Evolutionary conservation across 2,329 filamentous ascomycete species (phyloP).

Genomic region (Decorospora gaudefroyi): DNA sequence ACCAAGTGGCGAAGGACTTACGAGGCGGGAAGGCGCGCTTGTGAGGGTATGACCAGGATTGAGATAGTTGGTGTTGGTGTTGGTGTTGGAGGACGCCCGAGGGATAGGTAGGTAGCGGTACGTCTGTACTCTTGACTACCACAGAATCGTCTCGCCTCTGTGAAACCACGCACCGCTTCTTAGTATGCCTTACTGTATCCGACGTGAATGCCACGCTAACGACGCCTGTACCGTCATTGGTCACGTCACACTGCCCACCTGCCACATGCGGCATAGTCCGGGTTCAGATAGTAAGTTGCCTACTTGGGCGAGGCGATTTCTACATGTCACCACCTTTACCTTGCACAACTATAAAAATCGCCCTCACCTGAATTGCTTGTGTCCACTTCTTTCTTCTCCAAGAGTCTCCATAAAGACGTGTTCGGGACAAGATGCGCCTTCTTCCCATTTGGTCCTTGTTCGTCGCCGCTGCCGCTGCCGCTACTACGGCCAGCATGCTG

Average conservation of each 20-base stretch:
- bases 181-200: too few relatives aligned
- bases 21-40: slow-evolving; percentile 14
- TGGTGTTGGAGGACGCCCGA: too few relatives aligned
- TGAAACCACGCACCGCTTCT: too few relatives aligned
- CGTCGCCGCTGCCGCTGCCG: slow-evolving; percentile 7
- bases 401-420: neutral
- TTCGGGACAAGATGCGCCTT: slow-evolving; percentile 9
- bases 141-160: too few relatives aligned
- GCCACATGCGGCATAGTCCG: slow-evolving; percentile 7
- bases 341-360: slow-evolving; percentile 7
- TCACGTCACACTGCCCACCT: slow-evolving; percentile 14
- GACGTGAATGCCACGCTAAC: slow-evolving; percentile 7
- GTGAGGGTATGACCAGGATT: slow-evolving; percentile 5
- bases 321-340: neutral
- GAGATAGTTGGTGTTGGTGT: neutral
- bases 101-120: too few relatives aligned
- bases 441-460: slow-evolving; percentile 11
- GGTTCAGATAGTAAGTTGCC: neutral
- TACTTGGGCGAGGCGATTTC: too few relatives aligned
- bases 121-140: too few relatives aligned
- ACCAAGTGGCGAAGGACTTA: slow-evolving; percentile 22
- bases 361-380: too few relatives aligned
- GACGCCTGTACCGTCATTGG: neutral
- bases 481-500: slow-evolving; percentile 10
- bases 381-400: neutral